A percentile compares a stretch with the other conserved stretches of the same genome.
These are phyloP conservation scores for Juglanconis oblonga DNA, from an alignment of 2,329 filamentous ascomycete species.

Conservation along the genomic window DNA sequence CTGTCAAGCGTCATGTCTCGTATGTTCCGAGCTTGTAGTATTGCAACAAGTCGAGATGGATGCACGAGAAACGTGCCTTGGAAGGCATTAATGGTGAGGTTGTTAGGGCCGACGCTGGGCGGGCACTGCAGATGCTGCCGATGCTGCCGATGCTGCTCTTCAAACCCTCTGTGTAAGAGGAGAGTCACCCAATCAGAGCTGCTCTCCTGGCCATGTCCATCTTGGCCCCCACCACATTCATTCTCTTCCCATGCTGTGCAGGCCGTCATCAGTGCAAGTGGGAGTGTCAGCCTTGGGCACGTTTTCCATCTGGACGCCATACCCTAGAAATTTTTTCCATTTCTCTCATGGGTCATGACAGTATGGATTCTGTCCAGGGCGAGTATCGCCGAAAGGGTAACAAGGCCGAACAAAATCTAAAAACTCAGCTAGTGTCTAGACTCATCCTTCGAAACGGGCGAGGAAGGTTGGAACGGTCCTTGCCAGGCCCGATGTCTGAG, in stretches of 20 bases:
- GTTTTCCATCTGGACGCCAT: neutral
- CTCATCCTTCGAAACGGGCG: neutral
- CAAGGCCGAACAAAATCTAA: no score
- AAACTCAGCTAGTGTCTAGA: neutral
- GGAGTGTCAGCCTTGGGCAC: neutral
- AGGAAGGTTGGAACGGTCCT: neutral
- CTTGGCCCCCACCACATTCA: neutral
- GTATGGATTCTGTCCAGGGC: neutral
- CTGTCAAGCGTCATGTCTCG: neutral
- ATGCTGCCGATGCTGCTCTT: no score
- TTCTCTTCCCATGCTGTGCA: neutral
- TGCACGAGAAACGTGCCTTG: neutral
- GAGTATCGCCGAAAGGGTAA: neutral
- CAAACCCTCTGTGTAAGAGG: no score
- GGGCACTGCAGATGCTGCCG: neutral
- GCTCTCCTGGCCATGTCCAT: neutral
- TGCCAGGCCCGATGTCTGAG: no score
- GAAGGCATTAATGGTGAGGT: neutral
- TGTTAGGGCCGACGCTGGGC: neutral
- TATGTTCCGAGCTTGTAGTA: neutral
- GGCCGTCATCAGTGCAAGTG: constrained; percentile 1
- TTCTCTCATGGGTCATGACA: neutral
- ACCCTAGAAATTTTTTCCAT: neutral
- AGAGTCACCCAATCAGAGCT: neutral
- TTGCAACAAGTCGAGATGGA: neutral